These are phyloP conservation scores for Calocybe indica DNA, from an alignment of 768 basidiomycete genomes.

Conservation along the genomic window DNA sequence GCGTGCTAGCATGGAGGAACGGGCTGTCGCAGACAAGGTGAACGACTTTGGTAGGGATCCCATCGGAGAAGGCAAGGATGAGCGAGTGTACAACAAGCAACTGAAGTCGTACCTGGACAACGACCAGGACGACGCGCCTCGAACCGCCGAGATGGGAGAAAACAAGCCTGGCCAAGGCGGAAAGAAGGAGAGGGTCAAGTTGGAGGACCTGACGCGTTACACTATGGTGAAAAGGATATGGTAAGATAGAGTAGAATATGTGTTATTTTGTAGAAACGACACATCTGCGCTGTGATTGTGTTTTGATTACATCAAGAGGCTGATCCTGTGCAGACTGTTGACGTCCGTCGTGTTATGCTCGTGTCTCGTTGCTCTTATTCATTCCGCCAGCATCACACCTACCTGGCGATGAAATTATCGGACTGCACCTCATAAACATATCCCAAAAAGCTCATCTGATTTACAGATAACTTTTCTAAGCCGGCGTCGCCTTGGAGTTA, in stretches of 20 bases:
- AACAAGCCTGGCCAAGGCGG: conserved; percentile 30
- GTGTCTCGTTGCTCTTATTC: no score
- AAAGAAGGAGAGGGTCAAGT: conserved; percentile 57
- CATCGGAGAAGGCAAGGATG: conserved; percentile 85
- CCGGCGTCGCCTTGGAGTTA: no score
- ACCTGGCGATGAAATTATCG: no score
- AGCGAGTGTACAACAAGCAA: conserved; percentile 80
- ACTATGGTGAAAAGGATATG: conserved; percentile 95
- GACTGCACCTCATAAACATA: no score
- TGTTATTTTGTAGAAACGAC: no score
- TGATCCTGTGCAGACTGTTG: no score
- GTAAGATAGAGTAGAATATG: conserved; percentile 19
- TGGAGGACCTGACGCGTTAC: conserved; percentile 90
- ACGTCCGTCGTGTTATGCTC: no score
- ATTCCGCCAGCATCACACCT: no score
- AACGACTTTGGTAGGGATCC: conserved; percentile 90
- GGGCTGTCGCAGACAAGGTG: conserved; percentile 65
- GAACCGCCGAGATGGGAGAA: conserved; percentile 72
- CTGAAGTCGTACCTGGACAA: conserved; percentile 69
- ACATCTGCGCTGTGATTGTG: no score
- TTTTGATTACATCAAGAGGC: no score
- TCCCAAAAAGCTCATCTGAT: no score
- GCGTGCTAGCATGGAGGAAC: conserved; percentile 70
- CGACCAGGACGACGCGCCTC: conserved; percentile 59
- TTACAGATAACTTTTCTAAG: no score